Base-by-base conservation (phyloP, 73 alveolate genomes). In the Paraurostyla sp. region DNA sequence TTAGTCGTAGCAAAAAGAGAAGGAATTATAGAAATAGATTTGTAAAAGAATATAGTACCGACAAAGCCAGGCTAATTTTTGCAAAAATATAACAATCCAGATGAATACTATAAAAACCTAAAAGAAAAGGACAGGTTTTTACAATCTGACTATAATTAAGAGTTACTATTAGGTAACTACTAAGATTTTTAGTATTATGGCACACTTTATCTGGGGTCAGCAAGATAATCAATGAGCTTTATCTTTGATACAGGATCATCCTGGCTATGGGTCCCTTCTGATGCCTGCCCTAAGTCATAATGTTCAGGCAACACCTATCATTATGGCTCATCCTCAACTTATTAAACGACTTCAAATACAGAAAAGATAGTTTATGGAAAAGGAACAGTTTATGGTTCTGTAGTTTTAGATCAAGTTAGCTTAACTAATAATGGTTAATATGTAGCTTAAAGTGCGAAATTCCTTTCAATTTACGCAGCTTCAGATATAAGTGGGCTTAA, bases 241-340 rank as follows among this genome's bases (percentile, higher is more conserved):
- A 89, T 93, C 32, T 94, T 93, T 86, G 98, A 94, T 84, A 94
- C 98, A n/a, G 98, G 98, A 13, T 91, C 96, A 6, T 73, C 96
- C 42, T 71, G 91, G 76, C 84, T 94, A 43, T 94, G 97, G 97
- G 97, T 93, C 46, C 95, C 98, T 30, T 80, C 96, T 15, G 57
- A 63, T 22, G 87, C 71, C n/a, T 94, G 98, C 68, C 84, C 84
- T 16, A 41, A 69, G 38, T 25, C 85, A 30, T 45, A 93, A 51
- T 60, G 68, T 29, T 20, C 69, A 30, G 76, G 88, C 20, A 87
- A 36, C n/a, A 23, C 29, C 9, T 90, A 25, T 89, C 76, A 90
- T 43, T 38, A 82, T 30, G 42, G 81, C 36, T 41, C 25, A 48
- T 87, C 95, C 0, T 6, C 54, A 25, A 62, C 91, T 0, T 87